A percentile compares a stretch with the other conserved stretches of the same genome.
Evolutionary conservation across 2,329 filamentous ascomycete genomes (phyloP).

Genomic region (Balansia obtecta): DNA sequence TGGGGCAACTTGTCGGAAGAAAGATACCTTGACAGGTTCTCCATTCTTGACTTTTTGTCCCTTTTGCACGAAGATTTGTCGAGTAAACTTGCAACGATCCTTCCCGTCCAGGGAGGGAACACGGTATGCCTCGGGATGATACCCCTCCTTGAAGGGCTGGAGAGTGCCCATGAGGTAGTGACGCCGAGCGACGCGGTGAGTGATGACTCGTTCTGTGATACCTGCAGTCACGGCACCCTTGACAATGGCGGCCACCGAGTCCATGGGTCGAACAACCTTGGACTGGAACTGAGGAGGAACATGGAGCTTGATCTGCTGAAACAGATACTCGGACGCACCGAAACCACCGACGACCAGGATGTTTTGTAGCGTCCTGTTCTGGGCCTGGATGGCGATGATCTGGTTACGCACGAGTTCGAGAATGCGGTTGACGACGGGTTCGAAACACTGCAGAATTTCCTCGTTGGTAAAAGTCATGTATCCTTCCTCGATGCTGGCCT

Average conservation of each 20-base stretch:
- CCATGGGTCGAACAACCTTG: slow-evolving; percentile 97
- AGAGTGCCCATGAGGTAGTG: slow-evolving; percentile 99
- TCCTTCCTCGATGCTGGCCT: slow-evolving; percentile 94
- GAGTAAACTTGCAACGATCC: slow-evolving; percentile 95
- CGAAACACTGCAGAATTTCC: slow-evolving; percentile 97
- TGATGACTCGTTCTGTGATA: slow-evolving; percentile 94
- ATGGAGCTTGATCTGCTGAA: slow-evolving; percentile 98
- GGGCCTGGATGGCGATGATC: slow-evolving; percentile 96
- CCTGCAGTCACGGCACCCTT: slow-evolving; percentile 96
- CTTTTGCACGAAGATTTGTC: slow-evolving; percentile 97
- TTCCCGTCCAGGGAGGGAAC: slow-evolving; percentile 94
- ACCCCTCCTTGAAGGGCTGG: slow-evolving; percentile 97
- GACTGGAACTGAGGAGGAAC: slow-evolving; percentile 96
- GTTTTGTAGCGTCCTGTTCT: slow-evolving; percentile 88
- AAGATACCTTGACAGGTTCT: slow-evolving; percentile 96
- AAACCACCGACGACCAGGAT: slow-evolving; percentile 96
- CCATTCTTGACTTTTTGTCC: slow-evolving; percentile 98
- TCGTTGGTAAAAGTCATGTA: slow-evolving; percentile 99
- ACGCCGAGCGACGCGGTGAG: slow-evolving; percentile 88
- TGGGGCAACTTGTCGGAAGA: slow-evolving; percentile 95
- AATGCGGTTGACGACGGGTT: slow-evolving; percentile 95
- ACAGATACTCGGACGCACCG: slow-evolving; percentile 95
- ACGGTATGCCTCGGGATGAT: slow-evolving; percentile 95
- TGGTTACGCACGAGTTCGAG: slow-evolving; percentile 93
- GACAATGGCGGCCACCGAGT: slow-evolving; percentile 95